Base-by-base conservation (phyloP, 1,139 yeast genomes). In the Suhomyces atakaporum region DNA sequence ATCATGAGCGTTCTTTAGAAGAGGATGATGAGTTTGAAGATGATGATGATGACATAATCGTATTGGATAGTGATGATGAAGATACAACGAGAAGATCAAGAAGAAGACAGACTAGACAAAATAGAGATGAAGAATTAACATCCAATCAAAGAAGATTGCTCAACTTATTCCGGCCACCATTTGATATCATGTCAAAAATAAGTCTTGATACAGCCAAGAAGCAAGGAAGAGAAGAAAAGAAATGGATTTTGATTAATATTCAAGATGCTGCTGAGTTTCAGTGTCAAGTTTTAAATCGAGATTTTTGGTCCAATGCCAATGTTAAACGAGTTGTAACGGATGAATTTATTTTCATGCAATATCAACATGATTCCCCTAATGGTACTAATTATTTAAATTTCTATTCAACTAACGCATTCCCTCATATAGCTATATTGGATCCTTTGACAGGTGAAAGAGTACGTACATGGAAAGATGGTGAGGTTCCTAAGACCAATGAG, bases 401-500 rank as follows among this genome's bases (percentile, higher is more conserved):
- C 54, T 90, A 92, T 55, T 81, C 84, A 3, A 60, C 70, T 3
- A 75, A 75, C 18, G 73, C 64, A 21, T 83, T 69, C 53, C 99
- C 99, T 1, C 97, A 92, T 56, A 80, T 94, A 27, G 88, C 97
- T 2, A 86, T 94, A 27, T 59, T 94, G 38, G 99, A 94, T 56
- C 97, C 98, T 2, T 78, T 90, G 56, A 92, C 98, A 0, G 97
- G 97, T 10, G 98, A 92, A 60, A 72, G 95, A 42, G 75, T 88
- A 38, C 74, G 75, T 47, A 71, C 70, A 42, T 90, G 97, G 96
- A 50, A 53, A 10, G 75, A 74, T 32, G 79, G 79, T 10, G 63
- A 56, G 28, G 81, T 80, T 1, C 95, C 94, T 0, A 63, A 64
- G 24, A 69, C 74, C 1, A 69, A 62, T 10, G 62, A 60, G 16